Conservation (phyloP, 108 stramenopile genomes). For the Cyclotella kingstonii region DNA sequence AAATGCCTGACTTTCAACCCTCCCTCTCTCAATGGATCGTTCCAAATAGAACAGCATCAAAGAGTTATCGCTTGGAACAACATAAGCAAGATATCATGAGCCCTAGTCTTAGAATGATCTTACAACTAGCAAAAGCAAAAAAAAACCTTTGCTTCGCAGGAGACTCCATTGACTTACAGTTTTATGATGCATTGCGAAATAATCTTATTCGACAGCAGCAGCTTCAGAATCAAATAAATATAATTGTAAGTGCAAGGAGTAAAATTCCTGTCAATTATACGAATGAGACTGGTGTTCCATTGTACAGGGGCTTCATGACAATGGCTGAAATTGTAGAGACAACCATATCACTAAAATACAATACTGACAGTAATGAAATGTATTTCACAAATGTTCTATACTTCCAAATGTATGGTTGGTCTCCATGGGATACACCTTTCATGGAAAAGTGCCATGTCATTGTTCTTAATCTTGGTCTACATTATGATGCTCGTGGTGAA, state of each 20-base stretch:
- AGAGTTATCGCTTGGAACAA: not conserved
- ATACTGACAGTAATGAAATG: not conserved
- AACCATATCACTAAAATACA: not conserved
- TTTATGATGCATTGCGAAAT: slow-evolving; percentile 7
- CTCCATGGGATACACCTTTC: slow-evolving; percentile 11
- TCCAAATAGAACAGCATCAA: no score
- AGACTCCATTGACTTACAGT: slow-evolving; percentile 22
- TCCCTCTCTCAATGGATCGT: slow-evolving; percentile 9
- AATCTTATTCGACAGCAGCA: not conserved
- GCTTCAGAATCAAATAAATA: no score
- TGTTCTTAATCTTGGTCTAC: slow-evolving; percentile 20
- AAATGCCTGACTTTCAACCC: slow-evolving; percentile 4
- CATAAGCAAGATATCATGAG: not conserved
- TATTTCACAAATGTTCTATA: not conserved
- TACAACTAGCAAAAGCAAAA: slow-evolving; percentile 3
- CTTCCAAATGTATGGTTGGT: slow-evolving; percentile 21
- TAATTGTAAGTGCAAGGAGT: no score
- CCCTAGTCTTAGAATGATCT: slow-evolving; percentile 1
- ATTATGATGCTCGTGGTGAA: slow-evolving; percentile 7
- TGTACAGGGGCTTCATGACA: not conserved
- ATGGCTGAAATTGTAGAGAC: slow-evolving; percentile 16
- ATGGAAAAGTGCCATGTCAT: slow-evolving; percentile 19
- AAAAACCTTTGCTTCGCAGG: slow-evolving; percentile 19
- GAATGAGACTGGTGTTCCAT: not conserved
- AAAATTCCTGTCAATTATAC: slow-evolving; percentile 12